Percentiles rank a stretch among this genome's conserved stretches.
Conservation (phyloP, 805 yeast genomes). For the Brettanomyces nanus region DNA sequence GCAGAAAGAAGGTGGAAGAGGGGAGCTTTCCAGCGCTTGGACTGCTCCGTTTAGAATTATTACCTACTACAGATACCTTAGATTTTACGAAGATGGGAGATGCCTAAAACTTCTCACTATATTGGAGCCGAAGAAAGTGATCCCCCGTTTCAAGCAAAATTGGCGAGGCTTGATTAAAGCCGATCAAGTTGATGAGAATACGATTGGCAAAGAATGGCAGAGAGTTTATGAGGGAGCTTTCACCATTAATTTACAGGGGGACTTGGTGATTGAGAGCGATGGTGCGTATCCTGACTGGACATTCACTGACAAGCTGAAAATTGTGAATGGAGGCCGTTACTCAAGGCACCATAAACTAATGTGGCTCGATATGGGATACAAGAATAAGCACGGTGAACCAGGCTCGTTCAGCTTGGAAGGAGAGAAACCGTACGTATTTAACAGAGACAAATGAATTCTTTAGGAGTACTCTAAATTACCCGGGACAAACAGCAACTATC, state of each 20-base stretch:
- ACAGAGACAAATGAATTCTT: too few relatives aligned
- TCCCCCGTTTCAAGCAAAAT: conserved; percentile 40
- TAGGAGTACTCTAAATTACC: too few relatives aligned
- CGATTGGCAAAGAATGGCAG: conserved; percentile 19
- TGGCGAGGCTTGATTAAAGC: conserved; percentile 1
- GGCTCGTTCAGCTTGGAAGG: conserved; percentile 45
- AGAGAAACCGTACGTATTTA: conserved; percentile 75
- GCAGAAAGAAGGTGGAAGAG: conserved; percentile 72
- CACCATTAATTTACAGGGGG: conserved; percentile 47
- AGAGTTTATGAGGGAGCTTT: conserved; percentile 45
- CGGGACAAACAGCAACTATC: too few relatives aligned
- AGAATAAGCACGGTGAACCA: conserved; percentile 17
- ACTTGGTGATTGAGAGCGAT: conserved; percentile 40
- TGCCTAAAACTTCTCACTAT: conserved; percentile 64
- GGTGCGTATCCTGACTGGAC: conserved; percentile 55
- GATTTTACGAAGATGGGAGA: conserved; percentile 75
- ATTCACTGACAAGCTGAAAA: conserved; percentile 55
- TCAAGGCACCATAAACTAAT: conserved; percentile 60
- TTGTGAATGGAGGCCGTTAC: conserved; percentile 48
- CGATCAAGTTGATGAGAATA: not conserved
- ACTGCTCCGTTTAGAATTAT: conserved; percentile 71
- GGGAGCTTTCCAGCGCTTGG: conserved; percentile 60
- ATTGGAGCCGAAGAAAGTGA: conserved; percentile 61
- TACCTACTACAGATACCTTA: conserved; percentile 77
- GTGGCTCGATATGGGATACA: conserved; percentile 60